Evolutionary conservation across 1,139 yeast genomes (phyloP).

Genomic region (Yamadazyma oceani): DNA sequence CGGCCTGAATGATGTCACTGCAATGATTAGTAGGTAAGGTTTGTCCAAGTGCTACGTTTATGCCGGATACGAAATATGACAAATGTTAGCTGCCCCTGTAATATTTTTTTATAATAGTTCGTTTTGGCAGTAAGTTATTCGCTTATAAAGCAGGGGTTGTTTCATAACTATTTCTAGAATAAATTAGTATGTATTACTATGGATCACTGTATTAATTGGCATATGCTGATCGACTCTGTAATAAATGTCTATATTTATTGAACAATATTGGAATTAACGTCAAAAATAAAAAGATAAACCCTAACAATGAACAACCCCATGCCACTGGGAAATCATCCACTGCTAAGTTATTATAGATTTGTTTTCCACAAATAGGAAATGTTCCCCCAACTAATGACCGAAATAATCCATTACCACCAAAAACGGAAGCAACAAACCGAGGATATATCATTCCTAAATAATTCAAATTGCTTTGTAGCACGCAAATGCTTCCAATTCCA

Average conservation of each 20-base stretch:
- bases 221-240: conserved; percentile 10
- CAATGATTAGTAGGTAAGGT: too few relatives aligned
- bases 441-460: conserved; percentile 64
- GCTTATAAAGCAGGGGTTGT: too few relatives aligned
- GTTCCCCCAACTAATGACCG: conserved; percentile 16
- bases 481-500: conserved; percentile 22
- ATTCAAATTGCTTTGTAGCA: conserved; percentile 30
- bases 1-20: too few relatives aligned
- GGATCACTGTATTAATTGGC: conserved; percentile 7
- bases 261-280: conserved; percentile 6
- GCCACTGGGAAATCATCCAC: conserved; percentile 17
- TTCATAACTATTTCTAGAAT: too few relatives aligned
- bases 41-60: too few relatives aligned
- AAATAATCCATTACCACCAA: conserved; percentile 23
- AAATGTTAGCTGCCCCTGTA: too few relatives aligned
- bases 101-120: too few relatives aligned
- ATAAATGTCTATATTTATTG: conserved; percentile 8
- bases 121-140: too few relatives aligned
- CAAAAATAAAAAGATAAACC: conserved; percentile 7
- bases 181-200: too few relatives aligned
- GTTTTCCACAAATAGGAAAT: conserved; percentile 19
- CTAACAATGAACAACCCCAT: conserved; percentile 13
- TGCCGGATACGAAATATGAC: too few relatives aligned
- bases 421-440: conserved; percentile 22
- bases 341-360: conserved; percentile 15